Percentiles rank a stretch among this genome's conserved stretches.
Evolutionary conservation across 495 filamentous ascomycete species (phyloP).

Genomic region (Lasiosphaeria ovina): DNA sequence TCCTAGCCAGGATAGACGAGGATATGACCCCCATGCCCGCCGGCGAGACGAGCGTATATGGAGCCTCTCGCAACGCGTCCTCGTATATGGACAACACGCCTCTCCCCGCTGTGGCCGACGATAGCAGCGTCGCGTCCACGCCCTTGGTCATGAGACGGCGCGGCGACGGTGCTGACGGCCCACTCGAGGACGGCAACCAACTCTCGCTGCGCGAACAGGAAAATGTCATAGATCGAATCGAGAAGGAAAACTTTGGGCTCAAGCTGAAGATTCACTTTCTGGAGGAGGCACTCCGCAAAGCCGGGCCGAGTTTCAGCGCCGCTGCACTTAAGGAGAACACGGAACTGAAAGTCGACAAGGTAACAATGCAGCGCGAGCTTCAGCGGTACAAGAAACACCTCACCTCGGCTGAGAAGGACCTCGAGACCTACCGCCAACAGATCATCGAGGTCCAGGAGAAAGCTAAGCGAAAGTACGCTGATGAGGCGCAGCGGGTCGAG

Average conservation of each 20-base stretch:
- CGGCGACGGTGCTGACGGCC: slow-evolving; percentile 50
- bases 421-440: slow-evolving; percentile 75
- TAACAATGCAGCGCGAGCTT: slow-evolving; percentile 84
- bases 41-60: slow-evolving; percentile 67
- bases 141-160: slow-evolving; percentile 66
- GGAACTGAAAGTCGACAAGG: slow-evolving; percentile 85
- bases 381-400: slow-evolving; percentile 78
- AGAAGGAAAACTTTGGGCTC: slow-evolving; percentile 84
- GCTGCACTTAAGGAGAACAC: slow-evolving; percentile 89
- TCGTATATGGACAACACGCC: slow-evolving; percentile 52
- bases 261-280: slow-evolving; percentile 82
- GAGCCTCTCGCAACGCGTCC: slow-evolving; percentile 54
- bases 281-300: slow-evolving; percentile 74
- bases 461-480: slow-evolving; percentile 68
- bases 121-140: slow-evolving; percentile 76
- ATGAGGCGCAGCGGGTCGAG: slow-evolving; percentile 60
- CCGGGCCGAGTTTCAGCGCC: slow-evolving; percentile 83
- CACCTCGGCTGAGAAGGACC: slow-evolving; percentile 69
- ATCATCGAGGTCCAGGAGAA: slow-evolving; percentile 77
- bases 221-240: slow-evolving; percentile 88
- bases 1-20: slow-evolving; percentile 59
- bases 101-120: slow-evolving; percentile 62
- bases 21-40: slow-evolving; percentile 60
- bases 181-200: slow-evolving; percentile 78
- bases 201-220: slow-evolving; percentile 92